Base-by-base conservation (phyloP, 257 asterid species). In the Verbascum thapsus region DNA sequence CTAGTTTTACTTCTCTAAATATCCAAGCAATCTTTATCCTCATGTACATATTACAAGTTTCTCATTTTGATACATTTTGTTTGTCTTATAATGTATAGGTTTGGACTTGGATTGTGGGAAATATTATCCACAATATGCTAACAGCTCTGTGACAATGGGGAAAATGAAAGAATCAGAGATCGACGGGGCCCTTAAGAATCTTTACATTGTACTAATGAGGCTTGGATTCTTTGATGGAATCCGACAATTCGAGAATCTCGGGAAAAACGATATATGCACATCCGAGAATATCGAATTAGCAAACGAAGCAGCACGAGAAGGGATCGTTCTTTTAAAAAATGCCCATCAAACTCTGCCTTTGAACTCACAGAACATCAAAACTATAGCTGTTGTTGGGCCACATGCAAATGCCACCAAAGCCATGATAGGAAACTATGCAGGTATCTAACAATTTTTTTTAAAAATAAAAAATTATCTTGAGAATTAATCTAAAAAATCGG, bases 311-410 rank as follows among this genome's bases (percentile, higher is more conserved):
- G 88, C 88, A 10, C 63, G 77, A 6, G 66, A 81, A 53, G 88
- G 91, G 6, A 72, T 78, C 7, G 88, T 84, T 43, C 75, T 84
- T 6, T 72, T 84, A 5, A 81, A 84, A 59, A 84, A 84, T 37
- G 63, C 12, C 0, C 32, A 68, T 2, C 15, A 42, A 22, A 10
- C 72, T 23, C 53, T 84, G 55, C 91, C 91, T 30, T 54, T 77
- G 30, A 43, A 11, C 48, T 5, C 52, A 0, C 4, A 48, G 1
- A n/a, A 60, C 26, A 44, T 69, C 56, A 61, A 44, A 39, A 65
- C 62, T 1, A 17, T 84, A 10, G 84, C 84, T 0, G 74, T 84
- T 20, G 50, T 84, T 7, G 88, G 88, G 1, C 91, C 86, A 1
- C 77, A 79, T 20, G 79, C 82, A 0, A 76, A 74, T 23, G 84